These are phyloP conservation scores for Seiridium unicorne DNA, from an alignment of 2,329 filamentous ascomycete genomes.

Conservation along the genomic window DNA sequence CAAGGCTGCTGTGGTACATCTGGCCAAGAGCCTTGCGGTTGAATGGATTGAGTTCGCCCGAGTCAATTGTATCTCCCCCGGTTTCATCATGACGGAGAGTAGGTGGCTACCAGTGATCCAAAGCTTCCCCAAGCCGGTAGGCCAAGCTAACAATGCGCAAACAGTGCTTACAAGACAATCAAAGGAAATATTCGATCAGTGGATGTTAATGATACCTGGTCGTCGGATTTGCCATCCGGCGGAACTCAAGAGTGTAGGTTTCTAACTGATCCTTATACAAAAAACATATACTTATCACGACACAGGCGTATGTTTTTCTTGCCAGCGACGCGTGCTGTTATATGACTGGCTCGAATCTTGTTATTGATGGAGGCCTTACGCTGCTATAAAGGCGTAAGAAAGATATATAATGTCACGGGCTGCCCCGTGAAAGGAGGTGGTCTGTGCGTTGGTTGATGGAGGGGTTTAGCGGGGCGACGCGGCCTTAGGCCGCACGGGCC, in stretches of 20 bases:
- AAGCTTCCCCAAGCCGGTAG: not conserved
- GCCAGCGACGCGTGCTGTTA: slow-evolving; percentile 79
- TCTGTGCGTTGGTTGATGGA: too few species aligned
- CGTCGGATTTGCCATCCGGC: not conserved
- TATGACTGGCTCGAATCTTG: slow-evolving; percentile 58
- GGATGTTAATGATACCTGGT: not conserved
- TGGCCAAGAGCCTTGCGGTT: too few species aligned
- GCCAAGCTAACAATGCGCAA: not conserved
- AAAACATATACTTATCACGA: not conserved
- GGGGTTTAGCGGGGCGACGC: too few species aligned
- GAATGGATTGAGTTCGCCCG: too few species aligned
- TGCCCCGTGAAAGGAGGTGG: too few species aligned
- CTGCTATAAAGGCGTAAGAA: not conserved
- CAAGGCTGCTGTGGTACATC: too few species aligned
- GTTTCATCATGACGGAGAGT: too few species aligned
- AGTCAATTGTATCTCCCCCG: too few species aligned
- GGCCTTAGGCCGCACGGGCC: too few species aligned
- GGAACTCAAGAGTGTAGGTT: not conserved
- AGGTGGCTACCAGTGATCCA: not conserved
- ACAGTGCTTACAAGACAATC: not conserved
- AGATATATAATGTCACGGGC: too few species aligned
- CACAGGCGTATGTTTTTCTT: slow-evolving; percentile 69
- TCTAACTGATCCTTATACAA: not conserved
- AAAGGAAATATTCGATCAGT: not conserved
- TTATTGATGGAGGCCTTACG: slow-evolving; percentile 48